phyloP scores from a whole-genome alignment of 129 eudicot species.

The Sambucus nigra region DNA sequence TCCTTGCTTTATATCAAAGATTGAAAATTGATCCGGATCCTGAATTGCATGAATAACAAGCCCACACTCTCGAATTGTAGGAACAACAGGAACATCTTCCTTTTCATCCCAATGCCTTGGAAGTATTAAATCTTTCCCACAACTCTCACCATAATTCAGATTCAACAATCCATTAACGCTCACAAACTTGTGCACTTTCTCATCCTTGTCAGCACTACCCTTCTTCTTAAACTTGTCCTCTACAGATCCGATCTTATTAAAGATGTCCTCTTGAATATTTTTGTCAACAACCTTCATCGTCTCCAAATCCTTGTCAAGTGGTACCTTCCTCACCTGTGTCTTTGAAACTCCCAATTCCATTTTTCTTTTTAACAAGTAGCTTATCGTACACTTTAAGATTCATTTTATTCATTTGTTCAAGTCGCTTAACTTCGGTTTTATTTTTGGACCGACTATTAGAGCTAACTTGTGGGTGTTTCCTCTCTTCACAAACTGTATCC shows the following conservation, averaged over 20 bases:
- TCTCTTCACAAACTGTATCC: too few relatives aligned
- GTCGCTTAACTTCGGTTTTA: too few relatives aligned
- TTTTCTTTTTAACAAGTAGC: not conserved
- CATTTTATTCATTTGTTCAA: too few relatives aligned
- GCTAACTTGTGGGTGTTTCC: too few relatives aligned
- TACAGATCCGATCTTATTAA: not conserved
- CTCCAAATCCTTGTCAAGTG: conserved; percentile 4
- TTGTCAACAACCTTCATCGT: conserved; percentile 2
- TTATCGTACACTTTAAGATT: not conserved
- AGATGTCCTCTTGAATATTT: not conserved
- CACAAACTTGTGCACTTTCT: not conserved
- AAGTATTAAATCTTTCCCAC: too few relatives aligned
- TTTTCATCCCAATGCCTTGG: too few relatives aligned
- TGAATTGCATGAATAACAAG: not conserved
- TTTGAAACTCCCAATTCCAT: not conserved
- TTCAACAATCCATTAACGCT: conserved; percentile 3
- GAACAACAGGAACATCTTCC: too few relatives aligned
- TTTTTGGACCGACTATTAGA: too few relatives aligned
- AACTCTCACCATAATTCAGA: not conserved
- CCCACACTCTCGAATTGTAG: too few relatives aligned
- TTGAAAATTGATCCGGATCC: not conserved
- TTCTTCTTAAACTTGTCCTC: conserved; percentile 1
- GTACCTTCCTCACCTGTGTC: not conserved
- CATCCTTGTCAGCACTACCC: not conserved
- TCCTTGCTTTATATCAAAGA: too few relatives aligned